Base-by-base conservation (phyloP, 306 rosid genomes). In the Bauhinia variegata region DNA sequence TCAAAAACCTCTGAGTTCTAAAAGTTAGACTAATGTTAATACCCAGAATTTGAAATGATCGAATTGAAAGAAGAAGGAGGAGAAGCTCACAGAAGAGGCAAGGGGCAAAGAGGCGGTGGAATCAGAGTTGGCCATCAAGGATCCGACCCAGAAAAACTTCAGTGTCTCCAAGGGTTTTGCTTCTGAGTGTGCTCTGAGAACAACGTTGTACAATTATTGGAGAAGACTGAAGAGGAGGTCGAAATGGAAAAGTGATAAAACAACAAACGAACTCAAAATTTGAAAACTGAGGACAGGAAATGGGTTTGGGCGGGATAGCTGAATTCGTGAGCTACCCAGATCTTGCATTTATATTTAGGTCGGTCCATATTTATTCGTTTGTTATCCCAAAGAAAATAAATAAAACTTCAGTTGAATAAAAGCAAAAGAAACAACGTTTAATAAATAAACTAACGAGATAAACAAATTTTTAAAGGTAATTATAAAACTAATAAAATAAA, bases 321-420 rank as follows among this genome's bases (percentile, higher is more conserved):
- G 5, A 36, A 36, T 36, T 36, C 44, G 41, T 36, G 41, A 36
- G 41, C 41, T 2, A 36, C 2, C 41, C 41, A 36, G 6, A 36
- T 8, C 41, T 36, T 5, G 41, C 41, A 36, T 36, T 36, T 36
- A 23, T 23, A 23, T 23, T 23, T 23, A 23, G 97, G 95, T 23
- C 28, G 34, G 85, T 75, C 76, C 56, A 41, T 89, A 85, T 79
- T 90, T 96, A 79, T 88, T 88, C 18, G 58, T 80, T 97, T 95
- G 86, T 23, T 23, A 23, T 23, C 2, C 28, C 28, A 23, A 23
- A 23, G 28, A 23, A 23, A 23, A 23, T 23, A 23, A 23, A 23
- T 23, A 23, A 23, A 23, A 23, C 28, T 23, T 23, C 2, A 23
- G 28, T 23, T 23, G 28, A 2, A 23, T 1, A 23, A 23, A 23